Percentiles rank a stretch among this genome's conserved stretches.
Evolutionary conservation across 768 basidiomycete species (phyloP).

Genomic region (Phylloporus rhodoxanthus): DNA sequence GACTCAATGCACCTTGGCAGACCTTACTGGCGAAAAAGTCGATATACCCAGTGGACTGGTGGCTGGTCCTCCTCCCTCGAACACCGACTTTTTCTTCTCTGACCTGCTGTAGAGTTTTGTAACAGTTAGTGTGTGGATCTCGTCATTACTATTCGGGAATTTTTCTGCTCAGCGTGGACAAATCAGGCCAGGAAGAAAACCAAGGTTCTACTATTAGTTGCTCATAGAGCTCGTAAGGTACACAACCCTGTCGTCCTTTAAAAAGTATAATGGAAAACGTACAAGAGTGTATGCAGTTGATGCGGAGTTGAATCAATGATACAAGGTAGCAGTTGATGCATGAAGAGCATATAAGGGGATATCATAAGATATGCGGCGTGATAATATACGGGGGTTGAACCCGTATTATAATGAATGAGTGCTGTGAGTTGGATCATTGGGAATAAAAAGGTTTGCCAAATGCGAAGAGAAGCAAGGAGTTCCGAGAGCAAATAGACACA

Average conservation of each 20-base stretch:
- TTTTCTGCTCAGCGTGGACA: not conserved
- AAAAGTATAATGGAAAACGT: conserved; percentile 15
- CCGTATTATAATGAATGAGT: conserved; percentile 44
- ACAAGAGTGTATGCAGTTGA: conserved; percentile 49
- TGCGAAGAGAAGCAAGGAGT: not conserved
- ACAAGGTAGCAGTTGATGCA: conserved; percentile 28
- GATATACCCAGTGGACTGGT: conserved; percentile 79
- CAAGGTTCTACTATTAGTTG: conserved; percentile 19
- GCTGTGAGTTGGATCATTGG: conserved; percentile 28
- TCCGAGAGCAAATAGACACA: not conserved
- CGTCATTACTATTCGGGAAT: conserved; percentile 1
- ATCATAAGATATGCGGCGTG: conserved; percentile 20
- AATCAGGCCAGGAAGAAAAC: conserved; percentile 6
- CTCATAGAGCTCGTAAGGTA: conserved; percentile 21
- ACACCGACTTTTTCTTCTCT: conserved; percentile 83
- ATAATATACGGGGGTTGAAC: conserved; percentile 81
- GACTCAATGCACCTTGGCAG: conserved; percentile 34
- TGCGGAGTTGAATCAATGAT: conserved; percentile 35
- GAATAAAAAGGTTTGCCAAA: not conserved
- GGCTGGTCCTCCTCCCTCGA: conserved; percentile 73
- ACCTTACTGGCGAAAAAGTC: conserved; percentile 83
- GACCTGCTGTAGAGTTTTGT: conserved; percentile 39
- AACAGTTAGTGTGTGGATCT: conserved; percentile 7
- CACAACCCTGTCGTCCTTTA: conserved; percentile 9
- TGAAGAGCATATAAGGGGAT: conserved; percentile 11